Evolutionary conservation across 345 rosid species (phyloP).

Genomic region (Rubroshorea leprosula): DNA sequence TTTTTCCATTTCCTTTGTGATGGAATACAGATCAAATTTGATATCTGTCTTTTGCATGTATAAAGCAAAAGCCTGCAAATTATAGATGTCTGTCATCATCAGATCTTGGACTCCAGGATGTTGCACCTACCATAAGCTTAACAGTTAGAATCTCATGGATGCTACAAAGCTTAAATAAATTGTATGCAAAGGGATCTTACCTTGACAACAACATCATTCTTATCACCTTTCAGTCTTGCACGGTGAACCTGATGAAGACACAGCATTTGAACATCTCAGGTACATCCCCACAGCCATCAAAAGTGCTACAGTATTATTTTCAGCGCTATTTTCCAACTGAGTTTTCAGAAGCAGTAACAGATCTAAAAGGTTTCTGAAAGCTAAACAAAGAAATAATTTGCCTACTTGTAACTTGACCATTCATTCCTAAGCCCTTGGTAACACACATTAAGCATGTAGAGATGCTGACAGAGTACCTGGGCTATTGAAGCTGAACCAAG

Average conservation of each 20-base stretch:
- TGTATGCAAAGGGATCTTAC: slow-evolving; percentile 34
- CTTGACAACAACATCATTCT: slow-evolving; percentile 80
- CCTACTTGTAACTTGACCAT: too few species aligned
- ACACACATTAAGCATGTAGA: too few species aligned
- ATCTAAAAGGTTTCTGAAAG: too few species aligned
- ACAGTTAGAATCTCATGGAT: slow-evolving; percentile 20
- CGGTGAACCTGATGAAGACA: slow-evolving; percentile 59
- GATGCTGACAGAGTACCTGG: slow-evolving; percentile 59
- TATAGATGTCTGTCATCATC: slow-evolving; percentile 94
- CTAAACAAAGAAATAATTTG: too few species aligned
- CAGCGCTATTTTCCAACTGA: neutral
- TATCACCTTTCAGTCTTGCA: slow-evolving; percentile 72
- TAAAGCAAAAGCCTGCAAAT: slow-evolving; percentile 84
- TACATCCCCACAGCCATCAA: neutral
- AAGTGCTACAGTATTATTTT: too few species aligned
- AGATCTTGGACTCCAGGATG: slow-evolving; percentile 84
- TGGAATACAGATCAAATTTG: slow-evolving; percentile 75
- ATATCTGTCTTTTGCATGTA: slow-evolving; percentile 89
- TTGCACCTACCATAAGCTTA: slow-evolving; percentile 58
- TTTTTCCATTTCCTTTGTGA: slow-evolving; percentile 90
- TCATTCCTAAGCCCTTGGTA: too few species aligned
- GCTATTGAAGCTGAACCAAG: slow-evolving; percentile 97
- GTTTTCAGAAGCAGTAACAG: too few species aligned
- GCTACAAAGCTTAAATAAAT: slow-evolving; percentile 11
- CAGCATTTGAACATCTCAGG: neutral